Evolutionary conservation across 345 rosid genomes (phyloP), one percentile per base, ranked within the genome.

Genomic region (Brassica cretica): DNA sequence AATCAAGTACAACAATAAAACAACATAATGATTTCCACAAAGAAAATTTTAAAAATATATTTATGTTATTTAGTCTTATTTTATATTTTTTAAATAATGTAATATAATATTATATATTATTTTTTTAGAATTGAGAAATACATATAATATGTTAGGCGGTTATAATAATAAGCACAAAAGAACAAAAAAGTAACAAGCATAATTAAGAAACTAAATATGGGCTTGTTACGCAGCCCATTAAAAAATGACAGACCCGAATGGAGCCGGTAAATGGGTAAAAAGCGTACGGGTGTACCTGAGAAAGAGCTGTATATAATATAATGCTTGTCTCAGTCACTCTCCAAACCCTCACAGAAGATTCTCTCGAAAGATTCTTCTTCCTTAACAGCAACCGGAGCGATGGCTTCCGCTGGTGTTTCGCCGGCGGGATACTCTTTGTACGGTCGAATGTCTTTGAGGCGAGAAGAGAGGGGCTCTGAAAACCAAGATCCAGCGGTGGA

Each of bases 371-470:
- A 53, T 67, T 63, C 53, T 55, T 62, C 18, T 58, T 46, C 32
- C 21, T 5, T 56, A 60, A 9, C 0, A 7, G 5, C 8, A 2
- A 89, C 21, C 68, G 4, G 12, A 29, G 68, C 2, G 0, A 68
- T 93, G 99, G 97, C 97, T 32, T 91, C 98, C 72, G 77, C 86
- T 66, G 81, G 80, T 63, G 67, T 88, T 64, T 81, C 94, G 19
- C 89, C 92, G 84, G 87, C 86, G n/a, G 81, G 76, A 16, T 89
- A 81, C 73, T 84, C 92, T 0, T 35, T 87, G 10, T 86, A 79
- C 78, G 89, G 87, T 2, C 80, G 87, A 18, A 75, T 85, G 68
- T 90, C 96, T 1, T 46, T 89, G 66, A 76, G 83, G 69, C 85
- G 89, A 14, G 94, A 91, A 9, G 86, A 88, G 2, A 84, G 70